These are phyloP conservation scores for Starmerella sp. DNA, from an alignment of 805 yeast species.

Conservation along the genomic window DNA sequence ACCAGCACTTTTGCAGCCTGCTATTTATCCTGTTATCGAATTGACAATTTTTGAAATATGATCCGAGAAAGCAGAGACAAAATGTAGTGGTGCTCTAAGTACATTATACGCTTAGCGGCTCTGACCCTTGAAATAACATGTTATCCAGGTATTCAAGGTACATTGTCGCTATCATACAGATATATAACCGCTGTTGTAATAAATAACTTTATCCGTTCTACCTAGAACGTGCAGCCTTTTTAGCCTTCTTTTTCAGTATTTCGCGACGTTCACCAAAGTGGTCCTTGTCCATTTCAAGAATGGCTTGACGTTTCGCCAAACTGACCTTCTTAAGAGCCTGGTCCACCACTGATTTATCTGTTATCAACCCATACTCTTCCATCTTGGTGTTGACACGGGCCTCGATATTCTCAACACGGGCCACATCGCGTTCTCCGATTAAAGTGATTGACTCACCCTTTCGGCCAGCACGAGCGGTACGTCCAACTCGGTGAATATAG, in stretches of 20 bases:
- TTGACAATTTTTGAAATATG: too few species aligned
- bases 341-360: slow-evolving; percentile 68
- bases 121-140: too few species aligned
- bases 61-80: too few species aligned
- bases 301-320: slow-evolving; percentile 77
- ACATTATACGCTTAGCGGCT: too few species aligned
- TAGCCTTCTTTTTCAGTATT: slow-evolving; percentile 33
- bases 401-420: slow-evolving; percentile 74
- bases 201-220: neutral
- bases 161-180: too few species aligned
- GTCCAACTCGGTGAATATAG: slow-evolving; percentile 92
- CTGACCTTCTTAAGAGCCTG: slow-evolving; percentile 58
- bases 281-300: slow-evolving; percentile 88
- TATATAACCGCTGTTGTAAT: neutral
- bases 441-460: slow-evolving; percentile 72
- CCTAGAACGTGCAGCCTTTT: slow-evolving; percentile 2
- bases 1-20: too few species aligned
- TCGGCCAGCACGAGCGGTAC: slow-evolving; percentile 97
- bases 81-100: too few species aligned
- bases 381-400: slow-evolving; percentile 69
- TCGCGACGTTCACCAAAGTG: slow-evolving; percentile 66
- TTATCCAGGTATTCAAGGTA: too few species aligned
- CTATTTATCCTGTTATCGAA: too few species aligned
- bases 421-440: slow-evolving; percentile 76
- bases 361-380: slow-evolving; percentile 58